Evolutionary conservation across 192 early-diverging fungal genomes (phyloP), one percentile per base, ranked within the genome.

Genomic region (Gaertneriomyces sp.): DNA sequence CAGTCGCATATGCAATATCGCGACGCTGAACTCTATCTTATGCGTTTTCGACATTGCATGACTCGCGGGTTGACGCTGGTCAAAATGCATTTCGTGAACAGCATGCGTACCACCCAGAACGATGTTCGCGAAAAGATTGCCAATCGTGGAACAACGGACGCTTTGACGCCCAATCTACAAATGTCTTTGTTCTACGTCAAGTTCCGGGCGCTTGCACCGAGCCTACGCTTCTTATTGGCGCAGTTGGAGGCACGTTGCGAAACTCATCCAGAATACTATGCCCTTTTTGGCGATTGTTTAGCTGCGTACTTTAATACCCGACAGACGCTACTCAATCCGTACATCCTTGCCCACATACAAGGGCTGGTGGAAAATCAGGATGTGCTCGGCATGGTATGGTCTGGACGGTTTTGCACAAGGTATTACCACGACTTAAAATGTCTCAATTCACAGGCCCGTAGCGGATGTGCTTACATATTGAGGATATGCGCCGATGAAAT

Each of bases 31-130:
- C 83, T 98, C 46, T 98, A 96, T 68, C 79, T 89, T 41, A 92
- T 95, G 90, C 82, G 93, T 17, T 97, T 94, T 71, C 79, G 90
- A 16, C 94, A 98, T 67, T 96, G 94, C 73, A 89, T 95, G 78
- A 93, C 93, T n/a, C 86, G 91, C 33, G 91, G 89, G 6, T 86
- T 99, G 74, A 88, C 94, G 17, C 75, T 97, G 42, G 93, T 99
- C 71, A 98, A 98, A 68, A 88, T 93, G 82, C 81, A 93, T 58
- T 85, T 88, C 63, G 86, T 94, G 33, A 83, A 82, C 41, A 80
- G 78, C 4, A 75, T 95, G 70, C 82, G 90, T 25, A 74, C 72
- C 12, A 69, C 94, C 25, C 79, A 77, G 2, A 70, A 71, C 17
- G 88, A 93, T 39, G 77, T 88, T 9, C 68, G 77, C 41, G 90